Evolutionary conservation across 495 filamentous ascomycete species (phyloP), one percentile per base, ranked within the genome.

Genomic region (Podospora conica): DNA sequence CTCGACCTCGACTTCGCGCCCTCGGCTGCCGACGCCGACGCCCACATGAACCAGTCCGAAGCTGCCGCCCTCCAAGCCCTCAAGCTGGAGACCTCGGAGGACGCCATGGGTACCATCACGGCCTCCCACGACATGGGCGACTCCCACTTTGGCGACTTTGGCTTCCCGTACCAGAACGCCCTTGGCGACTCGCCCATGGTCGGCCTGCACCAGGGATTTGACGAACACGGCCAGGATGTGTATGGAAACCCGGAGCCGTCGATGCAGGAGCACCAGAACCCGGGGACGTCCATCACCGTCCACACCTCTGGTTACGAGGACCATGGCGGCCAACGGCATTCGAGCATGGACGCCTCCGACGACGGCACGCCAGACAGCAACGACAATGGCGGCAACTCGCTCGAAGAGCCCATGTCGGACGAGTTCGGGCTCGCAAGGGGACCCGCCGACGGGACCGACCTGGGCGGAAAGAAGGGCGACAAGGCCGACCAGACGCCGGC

Each of bases 401-500:
- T 84, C 23, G 81, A 84, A 64, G 81, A 83, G 56, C 75, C 78
- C 33, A 77, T 81, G 71, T 77, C 79, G 9, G 84, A 85, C 69
- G 83, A 85, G 53, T 85, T 85, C 67, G 83, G 82, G 3, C 70
- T 84, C 28, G 76, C 77, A 22, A 81, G 72, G 29, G 78, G 72
- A 11, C 75, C 74, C 33, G 77, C 74, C 11, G 83, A 86, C 62
- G 82, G 82, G 28, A 80, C 78, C 24, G 83, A 83, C 56, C 69
- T 84, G 58, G 82, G 82, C 23, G 78, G 76, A 24, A 80, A 82
- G 7, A 86, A 82, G 55, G 85, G 82, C 53, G 86, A 87, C 61
- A 86, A 86, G 70, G 79, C 83, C 23, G 85, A 84, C 60, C 76
- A 79, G 7, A 76, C 80, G 12, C 91, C 93, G 8, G 77, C 90